phyloP scores from a whole-genome alignment of 2,329 filamentous ascomycete genomes.

The Fragosphaeria purpurea region DNA sequence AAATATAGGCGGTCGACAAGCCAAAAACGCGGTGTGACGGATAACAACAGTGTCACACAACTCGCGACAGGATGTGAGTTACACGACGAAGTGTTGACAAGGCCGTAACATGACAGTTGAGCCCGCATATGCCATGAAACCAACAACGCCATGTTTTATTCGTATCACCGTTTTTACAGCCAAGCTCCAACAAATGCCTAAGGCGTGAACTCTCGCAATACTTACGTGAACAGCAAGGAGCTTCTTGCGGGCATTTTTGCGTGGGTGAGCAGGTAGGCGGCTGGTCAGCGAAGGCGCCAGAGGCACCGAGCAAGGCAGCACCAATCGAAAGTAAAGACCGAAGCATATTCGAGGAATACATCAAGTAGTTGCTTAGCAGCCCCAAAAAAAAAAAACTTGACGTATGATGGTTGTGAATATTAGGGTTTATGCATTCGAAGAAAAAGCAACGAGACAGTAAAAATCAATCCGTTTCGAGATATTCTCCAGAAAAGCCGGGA shows the following conservation, averaged over 20 bases:
- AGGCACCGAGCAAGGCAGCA: slow-evolving; percentile 28
- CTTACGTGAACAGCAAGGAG: slow-evolving; percentile 76
- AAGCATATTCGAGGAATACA: slow-evolving; percentile 17
- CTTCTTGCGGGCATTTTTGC: slow-evolving; percentile 57
- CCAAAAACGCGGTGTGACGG: too few relatives aligned
- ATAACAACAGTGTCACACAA: too few relatives aligned
- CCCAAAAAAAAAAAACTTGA: background rate
- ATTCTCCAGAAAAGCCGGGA: too few relatives aligned
- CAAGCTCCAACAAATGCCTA: too few relatives aligned
- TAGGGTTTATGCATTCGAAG: too few relatives aligned
- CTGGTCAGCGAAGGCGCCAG: slow-evolving; percentile 24
- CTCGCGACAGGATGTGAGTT: too few relatives aligned
- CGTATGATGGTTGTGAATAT: background rate
- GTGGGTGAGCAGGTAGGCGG: slow-evolving; percentile 34
- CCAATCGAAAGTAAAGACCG: slow-evolving; percentile 20
- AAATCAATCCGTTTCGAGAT: too few relatives aligned
- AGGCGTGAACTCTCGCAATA: slow-evolving; percentile 15
- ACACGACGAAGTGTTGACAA: background rate
- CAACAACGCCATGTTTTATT: too few relatives aligned
- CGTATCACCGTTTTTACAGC: too few relatives aligned
- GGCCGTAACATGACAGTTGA: background rate
- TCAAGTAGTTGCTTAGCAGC: background rate
- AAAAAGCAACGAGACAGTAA: too few relatives aligned
- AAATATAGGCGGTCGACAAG: too few relatives aligned
- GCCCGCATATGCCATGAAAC: too few relatives aligned